Percentiles rank a stretch among this genome's conserved stretches.
phyloP scores from a whole-genome alignment of 495 filamentous ascomycete genomes.

The Penicillium coffeae region DNA sequence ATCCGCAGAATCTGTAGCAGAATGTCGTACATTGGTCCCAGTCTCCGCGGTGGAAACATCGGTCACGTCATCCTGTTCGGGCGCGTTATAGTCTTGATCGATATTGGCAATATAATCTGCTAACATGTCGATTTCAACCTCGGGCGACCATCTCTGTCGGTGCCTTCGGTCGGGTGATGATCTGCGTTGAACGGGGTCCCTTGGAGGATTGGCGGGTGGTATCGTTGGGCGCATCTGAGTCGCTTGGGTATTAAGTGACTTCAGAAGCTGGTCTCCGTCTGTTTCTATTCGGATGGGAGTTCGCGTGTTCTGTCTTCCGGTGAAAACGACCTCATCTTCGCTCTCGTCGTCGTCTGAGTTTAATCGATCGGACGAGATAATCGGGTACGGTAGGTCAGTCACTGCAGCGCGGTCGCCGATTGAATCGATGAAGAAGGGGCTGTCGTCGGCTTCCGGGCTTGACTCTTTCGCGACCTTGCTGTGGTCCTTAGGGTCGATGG shows the following conservation, averaged over 20 bases:
- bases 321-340: conserved; percentile 45
- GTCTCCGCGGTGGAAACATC: background rate
- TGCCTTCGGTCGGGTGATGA: background rate
- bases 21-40: background rate
- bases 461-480: background rate
- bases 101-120: conserved; percentile 80
- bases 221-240: background rate
- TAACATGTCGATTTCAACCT: conserved; percentile 52
- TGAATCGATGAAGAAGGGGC: conserved; percentile 25
- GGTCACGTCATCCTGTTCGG: background rate
- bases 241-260: conserved; percentile 3
- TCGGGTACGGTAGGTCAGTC: conserved; percentile 18
- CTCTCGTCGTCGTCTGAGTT: conserved; percentile 19
- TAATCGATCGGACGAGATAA: background rate
- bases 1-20: background rate
- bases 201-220: background rate
- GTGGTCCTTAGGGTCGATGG: background rate
- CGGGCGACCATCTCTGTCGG: conserved; percentile 6
- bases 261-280: conserved; percentile 10
- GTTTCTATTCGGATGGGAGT: conserved; percentile 16
- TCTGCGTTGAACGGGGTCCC: background rate
- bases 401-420: conserved; percentile 10
- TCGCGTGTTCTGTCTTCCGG: conserved; percentile 24
- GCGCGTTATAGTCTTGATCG: conserved; percentile 19
- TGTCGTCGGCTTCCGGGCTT: background rate